A percentile compares a stretch with the other conserved stretches of the same genome.
phyloP scores from a whole-genome alignment of 352 stramenopile species.

The Globisporangium mamillatum region DNA sequence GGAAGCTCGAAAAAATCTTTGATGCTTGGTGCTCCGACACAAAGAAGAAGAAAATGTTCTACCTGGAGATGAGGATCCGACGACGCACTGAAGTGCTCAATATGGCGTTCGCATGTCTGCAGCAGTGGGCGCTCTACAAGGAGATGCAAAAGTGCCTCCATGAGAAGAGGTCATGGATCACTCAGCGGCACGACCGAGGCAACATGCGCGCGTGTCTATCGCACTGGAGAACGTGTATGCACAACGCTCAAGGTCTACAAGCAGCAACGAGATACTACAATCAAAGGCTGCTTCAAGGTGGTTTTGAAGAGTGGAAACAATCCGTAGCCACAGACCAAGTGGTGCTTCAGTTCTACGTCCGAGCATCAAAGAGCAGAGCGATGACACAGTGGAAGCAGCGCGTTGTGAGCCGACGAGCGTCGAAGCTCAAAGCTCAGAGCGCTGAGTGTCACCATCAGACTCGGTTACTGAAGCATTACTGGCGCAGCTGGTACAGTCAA shows the following conservation, averaged over 20 bases:
- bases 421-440: neutral
- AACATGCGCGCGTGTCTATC: constrained; percentile 19
- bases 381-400: neutral
- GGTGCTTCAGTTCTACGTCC: neutral
- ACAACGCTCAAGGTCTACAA: neutral
- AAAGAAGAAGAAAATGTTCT: constrained; percentile 9
- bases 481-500: neutral
- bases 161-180: constrained; percentile 37
- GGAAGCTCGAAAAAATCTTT: constrained; percentile 22
- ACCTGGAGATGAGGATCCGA: constrained; percentile 12
- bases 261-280: neutral
- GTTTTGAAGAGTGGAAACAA: constrained; percentile 14
- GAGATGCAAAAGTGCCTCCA: constrained; percentile 23
- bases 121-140: constrained; percentile 36
- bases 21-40: constrained; percentile 16
- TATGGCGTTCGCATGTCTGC: constrained; percentile 37
- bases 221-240: constrained; percentile 24
- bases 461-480: neutral
- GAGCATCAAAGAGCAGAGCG: neutral
- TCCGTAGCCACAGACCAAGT: neutral
- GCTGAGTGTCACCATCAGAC: neutral
- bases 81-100: constrained; percentile 29
- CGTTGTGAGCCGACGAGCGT: neutral
- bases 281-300: neutral
- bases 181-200: constrained; percentile 25